A percentile compares a stretch with the other conserved stretches of the same genome.
Conservation (phyloP, 1,284 basidiomycete species). For the Sanghuangporus baumii region DNA sequence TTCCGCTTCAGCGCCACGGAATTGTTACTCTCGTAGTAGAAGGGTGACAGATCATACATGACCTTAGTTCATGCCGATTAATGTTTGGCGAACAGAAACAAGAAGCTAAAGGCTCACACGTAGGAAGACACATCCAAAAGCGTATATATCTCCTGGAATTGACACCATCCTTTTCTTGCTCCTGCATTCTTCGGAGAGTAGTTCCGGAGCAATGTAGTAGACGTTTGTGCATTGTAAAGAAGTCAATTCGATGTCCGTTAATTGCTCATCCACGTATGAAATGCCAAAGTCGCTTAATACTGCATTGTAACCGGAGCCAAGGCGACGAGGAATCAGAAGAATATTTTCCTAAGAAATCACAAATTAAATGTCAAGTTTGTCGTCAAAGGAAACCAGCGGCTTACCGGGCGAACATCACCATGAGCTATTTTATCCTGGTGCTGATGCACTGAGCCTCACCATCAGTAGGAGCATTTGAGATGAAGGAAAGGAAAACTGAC, state of each 20-base stretch:
- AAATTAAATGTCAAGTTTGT: no score
- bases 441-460: background rate
- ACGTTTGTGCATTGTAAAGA: background rate
- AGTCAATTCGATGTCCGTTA: no score
- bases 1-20: background rate
- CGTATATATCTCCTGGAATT: constrained; percentile 1
- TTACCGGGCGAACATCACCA: background rate
- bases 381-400: no score
- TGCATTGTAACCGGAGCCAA: background rate
- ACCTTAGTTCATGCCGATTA: background rate
- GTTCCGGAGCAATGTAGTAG: constrained; percentile 3
- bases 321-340: background rate
- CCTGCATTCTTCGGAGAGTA: background rate
- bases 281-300: constrained; percentile 7
- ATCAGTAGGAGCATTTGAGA: background rate
- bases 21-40: background rate
- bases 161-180: background rate
- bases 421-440: background rate
- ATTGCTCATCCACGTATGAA: background rate
- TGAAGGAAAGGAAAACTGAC: background rate
- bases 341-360: no score
- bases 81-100: background rate
- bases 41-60: background rate
- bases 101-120: background rate
- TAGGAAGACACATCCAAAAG: constrained; percentile 8